Base-by-base conservation (phyloP, 2,329 filamentous ascomycete genomes). In the Ascochyta viciae-villosae region DNA sequence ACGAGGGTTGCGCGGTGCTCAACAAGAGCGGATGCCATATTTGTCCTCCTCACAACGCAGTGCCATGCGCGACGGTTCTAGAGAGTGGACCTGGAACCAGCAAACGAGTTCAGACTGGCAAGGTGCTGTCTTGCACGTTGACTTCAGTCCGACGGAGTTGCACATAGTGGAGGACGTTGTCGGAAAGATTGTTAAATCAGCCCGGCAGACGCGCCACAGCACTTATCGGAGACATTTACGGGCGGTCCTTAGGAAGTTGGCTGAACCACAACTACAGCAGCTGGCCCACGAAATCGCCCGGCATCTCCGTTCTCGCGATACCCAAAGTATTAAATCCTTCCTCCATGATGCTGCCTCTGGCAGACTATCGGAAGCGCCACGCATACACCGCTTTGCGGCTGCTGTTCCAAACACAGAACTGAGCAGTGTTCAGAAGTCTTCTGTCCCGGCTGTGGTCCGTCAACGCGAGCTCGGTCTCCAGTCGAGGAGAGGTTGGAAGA, bases 401-500 rank as follows among this genome's bases (percentile, higher is more conserved):
- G 61, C 62, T 4, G 62, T 63, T 29, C 60, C 59, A 4, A 53
- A 61, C 6, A 49, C 56, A 15, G 51, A 42, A 0, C 59, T 64
- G 29, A 67, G 59, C 12, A 61, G 69, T 1, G 44, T 26, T 2
- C 52, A 59, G 3, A 66, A 54, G 9, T 12, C 35, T 0, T 71
- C 70, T 4, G 60, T 61, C 9, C 53, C 57, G 1, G 65, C 68
- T 2, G 47, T 70, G 2, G 24, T 75, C 19, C 68, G 72, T n/a
- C 61, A 72, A 34, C 68, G 75, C 9, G 74, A 77, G 50, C 43
- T 73, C 5, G 74, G 74, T 13, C 37, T 61, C 12, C 65, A 68
- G 16, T 65, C 66, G 34, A 62, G 57, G 23, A 59, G 70, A 50
- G 69, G 69, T 10, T 74, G 67, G 67, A 63, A 57, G 40, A 34